Conservation (phyloP, 2,329 filamentous ascomycete genomes). For the Penicillium crustosum region DNA sequence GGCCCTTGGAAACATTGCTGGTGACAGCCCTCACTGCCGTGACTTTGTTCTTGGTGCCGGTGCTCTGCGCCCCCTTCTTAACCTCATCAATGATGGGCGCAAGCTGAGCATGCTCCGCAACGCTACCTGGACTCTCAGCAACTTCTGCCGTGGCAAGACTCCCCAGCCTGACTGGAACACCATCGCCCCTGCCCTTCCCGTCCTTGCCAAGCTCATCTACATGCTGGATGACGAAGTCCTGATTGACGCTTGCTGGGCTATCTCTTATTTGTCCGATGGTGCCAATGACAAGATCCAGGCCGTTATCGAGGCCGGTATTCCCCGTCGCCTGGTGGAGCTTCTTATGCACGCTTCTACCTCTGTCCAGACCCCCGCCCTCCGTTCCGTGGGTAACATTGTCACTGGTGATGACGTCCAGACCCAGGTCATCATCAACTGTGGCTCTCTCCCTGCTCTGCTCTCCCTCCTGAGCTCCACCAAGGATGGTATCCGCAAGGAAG, state of each 20-base stretch:
- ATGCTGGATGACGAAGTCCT: conserved; percentile 97
- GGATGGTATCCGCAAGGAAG: conserved; percentile 98
- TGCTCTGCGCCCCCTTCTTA: conserved; percentile 84
- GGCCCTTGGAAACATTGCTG: conserved; percentile 97
- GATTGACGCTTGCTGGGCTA: conserved; percentile 99
- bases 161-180: conserved; percentile 97
- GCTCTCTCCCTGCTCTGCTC: conserved; percentile 85
- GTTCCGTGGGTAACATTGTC: conserved; percentile 97
- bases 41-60: conserved; percentile 93
- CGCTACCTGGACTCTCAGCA: conserved; percentile 98
- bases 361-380: conserved; percentile 93
- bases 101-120: conserved; percentile 99
- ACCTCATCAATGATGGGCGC: conserved; percentile 90
- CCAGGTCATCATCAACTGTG: conserved; percentile 99
- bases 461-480: conserved; percentile 94
- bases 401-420: conserved; percentile 98
- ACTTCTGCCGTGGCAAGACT: conserved; percentile 99
- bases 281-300: conserved; percentile 99
- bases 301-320: conserved; percentile 97
- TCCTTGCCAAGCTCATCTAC: conserved; percentile 96
- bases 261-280: conserved; percentile 96
- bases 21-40: conserved; percentile 94
- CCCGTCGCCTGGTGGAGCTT: conserved; percentile 90
- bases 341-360: conserved; percentile 98
- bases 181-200: conserved; percentile 89